Conservation (phyloP, 2,329 filamentous ascomycete species). For the Colletotrichum sp. region DNA sequence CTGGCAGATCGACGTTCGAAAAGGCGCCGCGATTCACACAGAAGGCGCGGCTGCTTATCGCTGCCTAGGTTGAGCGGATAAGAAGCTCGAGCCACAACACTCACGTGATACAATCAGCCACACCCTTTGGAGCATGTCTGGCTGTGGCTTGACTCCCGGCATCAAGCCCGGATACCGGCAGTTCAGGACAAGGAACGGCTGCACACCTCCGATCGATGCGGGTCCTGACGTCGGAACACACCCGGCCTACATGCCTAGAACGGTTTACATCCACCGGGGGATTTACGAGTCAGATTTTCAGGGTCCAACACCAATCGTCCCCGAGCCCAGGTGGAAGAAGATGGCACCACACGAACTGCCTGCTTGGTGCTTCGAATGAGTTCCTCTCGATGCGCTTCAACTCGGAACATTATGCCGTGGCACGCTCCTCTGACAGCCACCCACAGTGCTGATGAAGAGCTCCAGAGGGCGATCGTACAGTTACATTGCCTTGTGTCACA, state of each 20-base stretch:
- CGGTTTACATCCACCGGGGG: background rate
- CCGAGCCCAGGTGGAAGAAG: background rate
- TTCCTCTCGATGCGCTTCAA: background rate
- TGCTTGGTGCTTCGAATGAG: background rate
- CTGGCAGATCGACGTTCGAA: background rate
- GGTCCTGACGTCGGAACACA: background rate
- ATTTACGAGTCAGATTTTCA: background rate
- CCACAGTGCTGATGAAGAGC: background rate
- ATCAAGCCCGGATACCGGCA: background rate
- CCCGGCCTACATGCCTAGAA: background rate
- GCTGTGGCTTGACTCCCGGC: background rate
- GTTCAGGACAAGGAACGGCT: background rate
- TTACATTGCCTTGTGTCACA: background rate
- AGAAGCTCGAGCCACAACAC: background rate
- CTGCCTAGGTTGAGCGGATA: background rate
- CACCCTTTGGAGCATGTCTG: background rate
- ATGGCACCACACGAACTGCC: background rate
- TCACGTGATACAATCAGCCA: background rate
- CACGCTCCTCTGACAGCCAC: background rate
- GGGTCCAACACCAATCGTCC: background rate
- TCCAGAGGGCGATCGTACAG: background rate
- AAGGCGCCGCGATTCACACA: background rate
- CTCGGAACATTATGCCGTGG: background rate
- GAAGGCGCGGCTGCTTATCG: background rate
- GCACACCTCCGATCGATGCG: background rate